Percentiles rank a stretch among this genome's conserved stretches.
These are phyloP conservation scores for Castanea crenata DNA, from an alignment of 306 rosid species.

Conservation along the genomic window DNA sequence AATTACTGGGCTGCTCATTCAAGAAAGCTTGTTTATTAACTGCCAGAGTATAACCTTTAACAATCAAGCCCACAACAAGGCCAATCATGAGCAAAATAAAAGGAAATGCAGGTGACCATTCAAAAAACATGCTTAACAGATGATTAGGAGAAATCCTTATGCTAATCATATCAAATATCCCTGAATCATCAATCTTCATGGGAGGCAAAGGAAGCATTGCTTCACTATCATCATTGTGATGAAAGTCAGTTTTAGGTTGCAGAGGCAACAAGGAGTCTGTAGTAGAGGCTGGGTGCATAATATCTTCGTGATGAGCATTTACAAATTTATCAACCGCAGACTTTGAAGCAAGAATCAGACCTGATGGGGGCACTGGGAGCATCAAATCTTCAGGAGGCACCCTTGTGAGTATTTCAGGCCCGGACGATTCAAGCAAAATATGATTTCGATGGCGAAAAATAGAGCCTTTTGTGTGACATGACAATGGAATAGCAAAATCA, in stretches of 20 bases:
- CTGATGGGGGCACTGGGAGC: constrained; percentile 27
- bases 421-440: constrained; percentile 29
- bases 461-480: constrained; percentile 54
- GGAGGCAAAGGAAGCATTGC: constrained; percentile 20
- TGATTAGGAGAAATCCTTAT: neutral
- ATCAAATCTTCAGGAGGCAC: constrained; percentile 18
- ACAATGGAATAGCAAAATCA: constrained; percentile 56
- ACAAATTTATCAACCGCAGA: constrained; percentile 18
- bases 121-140: constrained; percentile 1
- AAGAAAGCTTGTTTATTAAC: constrained; percentile 19
- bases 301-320: constrained; percentile 20
- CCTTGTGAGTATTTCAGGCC: constrained; percentile 24
- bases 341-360: constrained; percentile 31
- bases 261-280: constrained; percentile 19
- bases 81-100: constrained; percentile 20
- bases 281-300: constrained; percentile 19
- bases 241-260: constrained; percentile 2
- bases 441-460: constrained; percentile 46
- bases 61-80: constrained; percentile 30
- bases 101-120: constrained; percentile 29
- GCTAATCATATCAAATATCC: constrained; percentile 19
- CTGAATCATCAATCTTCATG: constrained; percentile 17
- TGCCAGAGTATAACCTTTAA: constrained; percentile 8
- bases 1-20: constrained; percentile 27
- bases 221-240: constrained; percentile 25